Evolutionary conservation across 345 rosid genomes (phyloP).

Genomic region (Eucalyptus erythrocorys): DNA sequence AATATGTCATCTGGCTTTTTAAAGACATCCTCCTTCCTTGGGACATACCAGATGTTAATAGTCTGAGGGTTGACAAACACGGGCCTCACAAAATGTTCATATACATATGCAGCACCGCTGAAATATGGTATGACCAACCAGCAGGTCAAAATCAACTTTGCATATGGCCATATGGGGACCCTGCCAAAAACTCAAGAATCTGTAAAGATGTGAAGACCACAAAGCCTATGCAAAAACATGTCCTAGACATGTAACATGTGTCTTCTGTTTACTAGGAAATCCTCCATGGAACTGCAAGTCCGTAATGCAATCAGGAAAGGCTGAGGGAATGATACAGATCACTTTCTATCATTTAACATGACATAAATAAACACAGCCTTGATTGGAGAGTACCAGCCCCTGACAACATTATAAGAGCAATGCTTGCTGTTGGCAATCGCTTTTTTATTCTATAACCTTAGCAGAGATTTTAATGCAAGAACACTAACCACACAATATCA

Average conservation of each 20-base stretch:
- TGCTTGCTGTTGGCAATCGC: neutral
- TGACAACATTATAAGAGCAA: neutral
- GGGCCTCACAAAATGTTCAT: constrained; percentile 79
- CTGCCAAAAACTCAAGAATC: constrained; percentile 16
- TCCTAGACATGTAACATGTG: neutral
- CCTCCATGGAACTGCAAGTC: neutral
- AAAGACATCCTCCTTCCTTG: constrained; percentile 59
- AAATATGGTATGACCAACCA: constrained; percentile 96
- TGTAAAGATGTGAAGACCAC: neutral
- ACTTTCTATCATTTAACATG: neutral
- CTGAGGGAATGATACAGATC: neutral
- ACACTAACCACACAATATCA: neutral
- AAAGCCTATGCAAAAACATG: neutral
- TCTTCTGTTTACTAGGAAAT: neutral
- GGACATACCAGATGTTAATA: constrained; percentile 89
- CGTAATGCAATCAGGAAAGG: neutral
- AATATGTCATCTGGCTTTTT: constrained; percentile 63
- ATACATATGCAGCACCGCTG: constrained; percentile 92
- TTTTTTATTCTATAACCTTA: neutral
- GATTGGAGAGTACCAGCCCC: neutral
- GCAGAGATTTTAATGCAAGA: neutral
- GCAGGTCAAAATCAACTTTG: constrained; percentile 76
- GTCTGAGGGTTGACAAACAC: constrained; percentile 60
- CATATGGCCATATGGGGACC: constrained; percentile 84
- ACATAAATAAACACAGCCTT: neutral